Percentiles rank a stretch among this genome's conserved stretches.
Conservation (phyloP, 768 basidiomycete genomes). For the Pleurotus sapidus region DNA sequence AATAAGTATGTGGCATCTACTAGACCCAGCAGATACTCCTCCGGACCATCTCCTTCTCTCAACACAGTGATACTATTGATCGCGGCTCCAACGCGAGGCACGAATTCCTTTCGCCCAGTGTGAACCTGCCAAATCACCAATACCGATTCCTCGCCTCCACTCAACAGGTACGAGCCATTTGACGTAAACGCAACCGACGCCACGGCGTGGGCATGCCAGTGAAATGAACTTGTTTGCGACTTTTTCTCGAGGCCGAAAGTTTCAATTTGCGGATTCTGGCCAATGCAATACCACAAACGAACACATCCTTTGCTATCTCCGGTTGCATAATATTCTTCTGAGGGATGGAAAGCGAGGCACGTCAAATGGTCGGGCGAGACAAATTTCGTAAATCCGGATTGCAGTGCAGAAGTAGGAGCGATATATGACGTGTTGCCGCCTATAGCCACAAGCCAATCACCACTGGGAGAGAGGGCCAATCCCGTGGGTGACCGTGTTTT, state of each 20-base stretch:
- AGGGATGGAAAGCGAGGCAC: slow-evolving; percentile 85
- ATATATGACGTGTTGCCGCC: slow-evolving; percentile 81
- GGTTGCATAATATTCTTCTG: slow-evolving; percentile 92
- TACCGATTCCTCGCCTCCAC: slow-evolving; percentile 93
- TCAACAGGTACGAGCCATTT: slow-evolving; percentile 90
- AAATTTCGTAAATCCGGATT: slow-evolving; percentile 77
- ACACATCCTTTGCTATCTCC: slow-evolving; percentile 86
- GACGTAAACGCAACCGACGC: slow-evolving; percentile 82
- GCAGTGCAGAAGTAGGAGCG: slow-evolving; percentile 50
- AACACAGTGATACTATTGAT: slow-evolving; percentile 69
- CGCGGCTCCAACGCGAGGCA: slow-evolving; percentile 88
- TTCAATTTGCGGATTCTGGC: slow-evolving; percentile 49
- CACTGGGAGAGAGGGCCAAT: slow-evolving; percentile 72
- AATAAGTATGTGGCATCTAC: slow-evolving; percentile 80
- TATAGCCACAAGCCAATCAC: slow-evolving; percentile 73
- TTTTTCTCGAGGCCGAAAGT: slow-evolving; percentile 69
- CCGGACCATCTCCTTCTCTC: slow-evolving; percentile 51
- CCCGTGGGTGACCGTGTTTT: slow-evolving; percentile 64
- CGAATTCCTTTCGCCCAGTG: slow-evolving; percentile 84
- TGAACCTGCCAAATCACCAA: slow-evolving; percentile 97
- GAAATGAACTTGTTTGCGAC: slow-evolving; percentile 80
- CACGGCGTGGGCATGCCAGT: slow-evolving; percentile 97
- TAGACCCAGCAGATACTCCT: slow-evolving; percentile 85
- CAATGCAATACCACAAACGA: slow-evolving; percentile 90
- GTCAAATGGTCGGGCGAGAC: slow-evolving; percentile 78